Evolutionary conservation across 495 filamentous ascomycete species (phyloP).

Genomic region (Delitschia confertaspora): DNA sequence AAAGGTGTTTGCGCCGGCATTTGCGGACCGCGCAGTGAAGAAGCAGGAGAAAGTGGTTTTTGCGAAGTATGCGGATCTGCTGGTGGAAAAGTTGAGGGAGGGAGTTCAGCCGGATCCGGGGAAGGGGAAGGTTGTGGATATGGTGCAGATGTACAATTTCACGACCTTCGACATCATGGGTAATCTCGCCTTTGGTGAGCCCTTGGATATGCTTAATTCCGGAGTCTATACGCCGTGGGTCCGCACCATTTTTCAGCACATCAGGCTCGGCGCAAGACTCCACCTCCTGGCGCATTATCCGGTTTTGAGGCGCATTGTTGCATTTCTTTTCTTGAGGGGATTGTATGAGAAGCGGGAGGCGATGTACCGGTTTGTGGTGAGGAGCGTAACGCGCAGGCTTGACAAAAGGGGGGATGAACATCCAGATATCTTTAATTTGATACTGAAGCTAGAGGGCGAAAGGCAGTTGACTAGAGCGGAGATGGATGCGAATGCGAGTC

Average conservation of each 20-base stretch:
- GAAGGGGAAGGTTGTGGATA: constrained; percentile 13
- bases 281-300: constrained; percentile 6
- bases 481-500: constrained; percentile 37
- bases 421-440: constrained; percentile 25
- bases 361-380: constrained; percentile 24
- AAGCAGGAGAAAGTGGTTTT: constrained; percentile 40
- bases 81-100: constrained; percentile 30
- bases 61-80: constrained; percentile 34
- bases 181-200: constrained; percentile 27
- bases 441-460: constrained; percentile 29
- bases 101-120: constrained; percentile 10
- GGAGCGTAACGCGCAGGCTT: constrained; percentile 26
- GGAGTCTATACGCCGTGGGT: constrained; percentile 27
- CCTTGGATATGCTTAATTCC: constrained; percentile 21
- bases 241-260: constrained; percentile 14
- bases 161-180: constrained; percentile 32
- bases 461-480: constrained; percentile 33
- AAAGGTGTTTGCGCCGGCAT: constrained; percentile 28
- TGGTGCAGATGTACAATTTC: constrained; percentile 32
- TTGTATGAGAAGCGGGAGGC: constrained; percentile 13
- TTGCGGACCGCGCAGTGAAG: constrained; percentile 37
- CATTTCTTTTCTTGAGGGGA: constrained; percentile 4
- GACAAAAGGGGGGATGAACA: constrained; percentile 13
- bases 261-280: constrained; percentile 15
- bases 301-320: constrained; percentile 1